Evolutionary conservation across 495 filamentous ascomycete genomes (phyloP).

Genomic region (Endocarpon pusillum): DNA sequence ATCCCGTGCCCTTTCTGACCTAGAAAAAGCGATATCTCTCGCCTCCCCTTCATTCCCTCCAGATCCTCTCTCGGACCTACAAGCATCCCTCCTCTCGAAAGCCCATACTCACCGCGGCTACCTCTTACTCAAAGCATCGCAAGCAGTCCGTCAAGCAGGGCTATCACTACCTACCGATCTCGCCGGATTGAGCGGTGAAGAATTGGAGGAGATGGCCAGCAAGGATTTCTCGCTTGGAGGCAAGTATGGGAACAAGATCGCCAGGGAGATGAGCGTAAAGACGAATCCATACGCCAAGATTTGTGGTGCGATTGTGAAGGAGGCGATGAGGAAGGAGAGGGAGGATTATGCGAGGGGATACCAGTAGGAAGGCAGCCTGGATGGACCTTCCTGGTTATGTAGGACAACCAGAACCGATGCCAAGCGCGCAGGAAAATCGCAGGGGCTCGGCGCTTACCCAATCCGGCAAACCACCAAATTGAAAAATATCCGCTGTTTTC

Average conservation of each 20-base stretch:
- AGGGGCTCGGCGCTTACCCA: too few species aligned
- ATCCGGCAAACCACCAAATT: too few species aligned
- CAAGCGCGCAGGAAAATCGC: too few species aligned
- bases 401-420: too few species aligned
- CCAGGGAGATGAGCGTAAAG: conserved; percentile 55
- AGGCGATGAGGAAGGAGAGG: conserved; percentile 66
- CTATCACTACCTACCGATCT: too few species aligned
- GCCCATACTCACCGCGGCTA: conserved; percentile 65
- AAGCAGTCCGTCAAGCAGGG: conserved; percentile 18
- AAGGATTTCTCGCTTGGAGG: conserved; percentile 60
- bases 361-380: too few species aligned
- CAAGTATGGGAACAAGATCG: conserved; percentile 61
- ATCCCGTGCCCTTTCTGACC: conserved; percentile 36
- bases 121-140: conserved; percentile 46
- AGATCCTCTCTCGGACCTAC: conserved; percentile 37
- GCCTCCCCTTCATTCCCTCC: conserved; percentile 34
- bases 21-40: conserved; percentile 49
- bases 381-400: too few species aligned
- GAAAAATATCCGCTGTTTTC: too few species aligned
- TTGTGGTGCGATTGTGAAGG: conserved; percentile 73
- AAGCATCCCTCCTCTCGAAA: conserved; percentile 45
- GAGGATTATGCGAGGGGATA: too few species aligned
- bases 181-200: conserved; percentile 24
- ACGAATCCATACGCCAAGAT: conserved; percentile 81
- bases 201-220: conserved; percentile 57